Evolutionary conservation across 371 early-diverging fungal species (phyloP), one percentile per base, ranked within the genome.

Genomic region (Sporodiniella umbellata): DNA sequence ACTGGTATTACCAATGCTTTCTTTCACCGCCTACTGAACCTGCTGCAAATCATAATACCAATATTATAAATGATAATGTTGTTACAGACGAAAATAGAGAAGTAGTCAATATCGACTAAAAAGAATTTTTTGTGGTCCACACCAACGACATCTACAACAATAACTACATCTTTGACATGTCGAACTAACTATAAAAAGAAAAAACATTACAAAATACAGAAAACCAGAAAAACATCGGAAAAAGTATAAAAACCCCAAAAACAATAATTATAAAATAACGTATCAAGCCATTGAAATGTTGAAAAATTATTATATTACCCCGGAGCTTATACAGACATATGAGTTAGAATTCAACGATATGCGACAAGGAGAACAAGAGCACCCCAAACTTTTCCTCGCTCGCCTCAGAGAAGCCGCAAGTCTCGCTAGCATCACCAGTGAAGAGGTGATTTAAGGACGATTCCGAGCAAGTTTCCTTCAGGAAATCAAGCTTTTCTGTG

Each of bases 61-160:
- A 42, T 22, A 42, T 31, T 50, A 50, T 50, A 40, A 42, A 50
- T 50, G 51, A 42, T 42, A 50, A 50, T 50, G 51, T 50, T n/a
- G n/a, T n/a, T n/a, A n/a, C n/a, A n/a, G n/a, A n/a, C n/a, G n/a
- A n/a, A n/a, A n/a, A n/a, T n/a, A n/a, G n/a, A n/a, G n/a, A n/a
- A n/a, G n/a, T n/a, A n/a, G n/a, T n/a, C n/a, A n/a, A n/a, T n/a
- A n/a, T n/a, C n/a, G n/a, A n/a, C n/a, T n/a, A n/a, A n/a, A n/a
- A n/a, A n/a, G n/a, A n/a, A n/a, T n/a, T n/a, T n/a, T n/a, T n/a
- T n/a, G n/a, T n/a, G n/a, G n/a, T n/a, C n/a, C n/a, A n/a, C n/a
- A n/a, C n/a, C n/a, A n/a, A n/a, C n/a, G n/a, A n/a, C n/a, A n/a
- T n/a, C n/a, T n/a, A n/a, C n/a, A n/a, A n/a, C n/a, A n/a, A n/a